phyloP scores from a whole-genome alignment of 129 eudicot species.

The Smallanthus sonchifolius region DNA sequence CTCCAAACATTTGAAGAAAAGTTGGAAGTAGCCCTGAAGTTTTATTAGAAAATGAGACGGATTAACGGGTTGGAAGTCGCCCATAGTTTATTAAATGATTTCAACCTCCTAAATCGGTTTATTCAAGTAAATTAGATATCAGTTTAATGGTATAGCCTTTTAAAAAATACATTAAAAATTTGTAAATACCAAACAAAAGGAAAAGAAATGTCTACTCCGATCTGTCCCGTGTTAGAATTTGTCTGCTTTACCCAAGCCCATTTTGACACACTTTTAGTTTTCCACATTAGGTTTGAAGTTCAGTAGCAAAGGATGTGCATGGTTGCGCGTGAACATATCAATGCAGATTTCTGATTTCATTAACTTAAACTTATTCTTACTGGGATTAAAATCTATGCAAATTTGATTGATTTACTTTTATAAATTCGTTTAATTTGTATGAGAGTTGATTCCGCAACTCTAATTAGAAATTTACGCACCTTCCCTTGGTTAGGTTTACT shows the following conservation, averaged over 20 bases:
- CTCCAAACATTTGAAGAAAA: conserved; percentile 64
- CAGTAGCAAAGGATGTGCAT: neutral
- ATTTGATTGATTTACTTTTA: neutral
- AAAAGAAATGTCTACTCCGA: neutral
- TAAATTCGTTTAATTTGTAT: neutral
- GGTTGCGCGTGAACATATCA: neutral
- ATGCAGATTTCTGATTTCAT: neutral
- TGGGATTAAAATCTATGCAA: neutral
- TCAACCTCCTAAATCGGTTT: neutral
- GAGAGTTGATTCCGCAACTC: neutral
- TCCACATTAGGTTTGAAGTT: neutral
- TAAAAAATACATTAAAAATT: neutral
- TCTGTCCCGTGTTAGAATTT: neutral
- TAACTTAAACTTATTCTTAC: neutral
- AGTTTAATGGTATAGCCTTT: neutral
- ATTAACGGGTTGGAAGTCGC: neutral
- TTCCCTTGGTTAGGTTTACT: conserved; percentile 54
- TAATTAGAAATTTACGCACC: conserved; percentile 34
- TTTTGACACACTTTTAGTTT: neutral
- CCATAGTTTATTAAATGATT: neutral
- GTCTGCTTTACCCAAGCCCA: neutral
- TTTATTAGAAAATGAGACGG: no score
- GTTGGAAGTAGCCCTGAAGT: conserved; percentile 71
- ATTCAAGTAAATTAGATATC: neutral
- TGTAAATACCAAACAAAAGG: neutral